These are phyloP conservation scores for Cylindrodendrum hubeiense DNA, from an alignment of 2,329 filamentous ascomycete species.

Conservation along the genomic window DNA sequence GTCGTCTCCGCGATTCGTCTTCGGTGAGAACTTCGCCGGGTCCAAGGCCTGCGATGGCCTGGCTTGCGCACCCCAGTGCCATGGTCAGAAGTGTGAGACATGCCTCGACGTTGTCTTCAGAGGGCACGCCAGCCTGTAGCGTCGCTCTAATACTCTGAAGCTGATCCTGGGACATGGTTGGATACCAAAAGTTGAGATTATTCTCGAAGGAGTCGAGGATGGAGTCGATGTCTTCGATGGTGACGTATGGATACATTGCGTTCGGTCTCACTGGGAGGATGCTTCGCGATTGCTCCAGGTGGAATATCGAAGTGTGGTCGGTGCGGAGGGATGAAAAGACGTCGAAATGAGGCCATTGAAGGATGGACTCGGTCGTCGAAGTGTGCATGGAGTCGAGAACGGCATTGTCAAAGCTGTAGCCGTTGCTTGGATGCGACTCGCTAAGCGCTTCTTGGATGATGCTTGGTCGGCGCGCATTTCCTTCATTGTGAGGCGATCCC, in stretches of 20 bases:
- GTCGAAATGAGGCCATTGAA: constrained; percentile 64
- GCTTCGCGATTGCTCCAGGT: constrained; percentile 58
- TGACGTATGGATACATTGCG: constrained; percentile 57
- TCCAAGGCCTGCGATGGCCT: constrained; percentile 50
- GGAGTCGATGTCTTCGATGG: constrained; percentile 54
- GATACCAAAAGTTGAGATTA: constrained; percentile 66
- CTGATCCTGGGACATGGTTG: constrained; percentile 58
- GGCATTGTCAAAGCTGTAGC: constrained; percentile 57
- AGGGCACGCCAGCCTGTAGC: constrained; percentile 50
- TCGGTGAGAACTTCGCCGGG: constrained; percentile 28
- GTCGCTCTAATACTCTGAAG: constrained; percentile 48
- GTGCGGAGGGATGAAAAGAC: constrained; percentile 56
- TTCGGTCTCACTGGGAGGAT: constrained; percentile 50
- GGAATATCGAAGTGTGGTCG: constrained; percentile 60
- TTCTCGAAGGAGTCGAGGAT: constrained; percentile 59
- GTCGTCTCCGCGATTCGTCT: constrained; percentile 46
- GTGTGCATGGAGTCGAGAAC: constrained; percentile 63
- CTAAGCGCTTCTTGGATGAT: constrained; percentile 40
- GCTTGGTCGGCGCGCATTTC: constrained; percentile 37
- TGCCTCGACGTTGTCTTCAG: constrained; percentile 52
- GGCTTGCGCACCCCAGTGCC: constrained; percentile 61
- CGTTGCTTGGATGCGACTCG: constrained; percentile 35
- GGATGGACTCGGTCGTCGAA: constrained; percentile 63
- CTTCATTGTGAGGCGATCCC: constrained; percentile 36
- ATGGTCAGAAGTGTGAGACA: constrained; percentile 61